phyloP scores from a whole-genome alignment of 2,329 filamentous ascomycete species.

The Epichloe uncinata region DNA sequence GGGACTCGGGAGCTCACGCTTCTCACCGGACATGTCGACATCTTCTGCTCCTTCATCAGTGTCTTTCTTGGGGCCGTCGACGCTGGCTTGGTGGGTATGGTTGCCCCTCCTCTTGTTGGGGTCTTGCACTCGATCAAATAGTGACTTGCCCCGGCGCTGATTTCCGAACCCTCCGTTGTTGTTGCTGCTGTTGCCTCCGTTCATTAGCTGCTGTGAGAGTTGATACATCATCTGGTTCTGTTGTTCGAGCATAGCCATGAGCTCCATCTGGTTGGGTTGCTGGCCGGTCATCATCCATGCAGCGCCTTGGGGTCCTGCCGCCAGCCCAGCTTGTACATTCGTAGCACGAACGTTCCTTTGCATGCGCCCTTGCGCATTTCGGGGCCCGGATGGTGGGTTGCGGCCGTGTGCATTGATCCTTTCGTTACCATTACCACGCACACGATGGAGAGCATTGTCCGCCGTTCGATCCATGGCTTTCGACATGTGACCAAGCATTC shows the following conservation, averaged over 20 bases:
- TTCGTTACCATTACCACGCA: slow-evolving; percentile 60
- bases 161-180: slow-evolving; percentile 12
- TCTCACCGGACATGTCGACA: slow-evolving; percentile 44
- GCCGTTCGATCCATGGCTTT: slow-evolving; percentile 66
- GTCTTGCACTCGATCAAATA: slow-evolving; percentile 61
- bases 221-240: slow-evolving; percentile 79
- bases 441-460: slow-evolving; percentile 68
- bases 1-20: slow-evolving; percentile 41
- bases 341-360: slow-evolving; percentile 32
- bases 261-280: slow-evolving; percentile 38
- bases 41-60: slow-evolving; percentile 37
- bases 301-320: slow-evolving; percentile 22
- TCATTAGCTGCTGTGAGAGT: slow-evolving; percentile 49
- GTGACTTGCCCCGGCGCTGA: slow-evolving; percentile 40
- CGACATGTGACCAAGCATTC: slow-evolving; percentile 74
- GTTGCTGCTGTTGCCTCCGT: slow-evolving; percentile 32
- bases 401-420: slow-evolving; percentile 70
- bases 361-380: slow-evolving; percentile 37
- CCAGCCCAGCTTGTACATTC: slow-evolving; percentile 37
- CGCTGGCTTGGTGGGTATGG: slow-evolving; percentile 24
- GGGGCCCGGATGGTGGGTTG: slow-evolving; percentile 57
- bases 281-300: slow-evolving; percentile 35
- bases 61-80: slow-evolving; percentile 22
- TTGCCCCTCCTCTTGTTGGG: slow-evolving; percentile 29
- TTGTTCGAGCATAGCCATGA: slow-evolving; percentile 71